phyloP scores from a whole-genome alignment of 176 grass and related monocot species.

The Pharus latifolius region DNA sequence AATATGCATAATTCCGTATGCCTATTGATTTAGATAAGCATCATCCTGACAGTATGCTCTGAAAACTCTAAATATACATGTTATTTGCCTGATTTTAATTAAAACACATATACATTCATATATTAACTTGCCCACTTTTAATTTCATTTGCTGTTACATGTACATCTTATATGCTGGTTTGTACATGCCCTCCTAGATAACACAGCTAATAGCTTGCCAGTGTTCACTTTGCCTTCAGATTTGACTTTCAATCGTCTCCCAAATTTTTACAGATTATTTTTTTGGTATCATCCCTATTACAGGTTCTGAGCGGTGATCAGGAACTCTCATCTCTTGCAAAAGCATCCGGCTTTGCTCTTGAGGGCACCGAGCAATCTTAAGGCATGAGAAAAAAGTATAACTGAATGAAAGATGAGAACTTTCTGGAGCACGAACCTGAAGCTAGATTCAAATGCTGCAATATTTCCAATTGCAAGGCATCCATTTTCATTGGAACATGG shows the following conservation, averaged over 20 bases:
- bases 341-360: slow-evolving; percentile 48
- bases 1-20: too few species aligned
- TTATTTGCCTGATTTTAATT: too few species aligned
- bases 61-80: too few species aligned
- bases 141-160: too few species aligned
- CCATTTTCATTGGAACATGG: neutral
- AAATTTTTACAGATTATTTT: neutral
- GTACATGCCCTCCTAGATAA: too few species aligned
- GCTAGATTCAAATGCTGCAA: neutral
- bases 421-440: neutral
- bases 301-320: slow-evolving; percentile 74
- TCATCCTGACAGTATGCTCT: too few species aligned
- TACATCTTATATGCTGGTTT: too few species aligned
- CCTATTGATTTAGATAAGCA: too few species aligned
- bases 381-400: neutral
- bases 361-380: slow-evolving; percentile 24
- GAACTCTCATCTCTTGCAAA: slow-evolving; percentile 64
- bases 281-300: neutral
- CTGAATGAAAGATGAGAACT: neutral
- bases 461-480: too few species aligned
- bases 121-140: too few species aligned
- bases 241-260: neutral
- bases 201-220: neutral
- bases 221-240: neutral
- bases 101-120: too few species aligned